phyloP scores from a whole-genome alignment of 371 early-diverging fungal genomes.

The Mortierella sp. region DNA sequence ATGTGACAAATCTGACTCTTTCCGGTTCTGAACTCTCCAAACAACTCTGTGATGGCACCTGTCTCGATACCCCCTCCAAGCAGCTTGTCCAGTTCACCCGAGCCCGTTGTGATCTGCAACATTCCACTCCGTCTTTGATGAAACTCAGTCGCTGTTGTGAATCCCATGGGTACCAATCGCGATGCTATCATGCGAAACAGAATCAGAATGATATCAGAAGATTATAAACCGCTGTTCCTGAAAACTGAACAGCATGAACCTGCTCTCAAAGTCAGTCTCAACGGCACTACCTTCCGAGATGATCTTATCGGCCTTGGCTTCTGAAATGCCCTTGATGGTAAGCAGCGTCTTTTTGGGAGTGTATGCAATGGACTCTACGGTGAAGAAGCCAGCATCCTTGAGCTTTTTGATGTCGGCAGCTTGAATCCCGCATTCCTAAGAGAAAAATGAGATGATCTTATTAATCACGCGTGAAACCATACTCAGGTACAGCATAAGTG shows the following conservation, averaged over 20 bases:
- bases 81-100: conserved; percentile 95
- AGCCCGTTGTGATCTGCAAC: conserved; percentile 95
- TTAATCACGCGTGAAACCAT: too few relatives aligned
- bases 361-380: conserved; percentile 97
- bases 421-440: conserved; percentile 85
- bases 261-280: too few relatives aligned
- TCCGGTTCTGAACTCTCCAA: conserved; percentile 99
- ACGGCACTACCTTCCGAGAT: conserved; percentile 84
- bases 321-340: conserved; percentile 97
- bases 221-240: neutral
- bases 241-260: neutral
- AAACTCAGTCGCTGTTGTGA: conserved; percentile 96
- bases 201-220: neutral
- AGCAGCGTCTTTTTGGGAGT: conserved; percentile 95
- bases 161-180: conserved; percentile 97
- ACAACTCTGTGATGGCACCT: conserved; percentile 99
- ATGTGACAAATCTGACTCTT: conserved; percentile 99
- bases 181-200: conserved; percentile 68
- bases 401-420: conserved; percentile 90
- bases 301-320: conserved; percentile 99
- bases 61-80: conserved; percentile 99
- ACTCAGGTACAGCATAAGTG: too few relatives aligned
- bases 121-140: conserved; percentile 91
- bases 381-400: conserved; percentile 93
- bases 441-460: neutral